phyloP scores from a whole-genome alignment of 768 basidiomycete genomes.

The Suillus decipiens region DNA sequence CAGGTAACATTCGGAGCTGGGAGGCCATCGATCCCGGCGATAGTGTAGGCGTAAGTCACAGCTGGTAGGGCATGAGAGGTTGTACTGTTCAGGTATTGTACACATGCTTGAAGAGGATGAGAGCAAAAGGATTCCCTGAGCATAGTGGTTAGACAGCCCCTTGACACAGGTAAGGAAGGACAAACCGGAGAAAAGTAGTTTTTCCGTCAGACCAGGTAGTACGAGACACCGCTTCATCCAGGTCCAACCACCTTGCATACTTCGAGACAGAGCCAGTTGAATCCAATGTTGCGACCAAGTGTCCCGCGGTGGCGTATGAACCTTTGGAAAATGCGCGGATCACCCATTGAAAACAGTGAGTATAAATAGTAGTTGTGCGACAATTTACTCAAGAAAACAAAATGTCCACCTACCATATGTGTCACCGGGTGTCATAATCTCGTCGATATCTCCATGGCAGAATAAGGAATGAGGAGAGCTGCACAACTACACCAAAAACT shows the following conservation, averaged over 20 bases:
- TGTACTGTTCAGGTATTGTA: constrained; percentile 52
- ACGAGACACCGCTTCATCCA: constrained; percentile 59
- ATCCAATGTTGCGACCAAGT: constrained; percentile 53
- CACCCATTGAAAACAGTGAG: constrained; percentile 9
- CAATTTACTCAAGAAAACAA: neutral
- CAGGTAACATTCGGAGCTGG: constrained; percentile 64
- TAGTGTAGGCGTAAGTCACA: constrained; percentile 50
- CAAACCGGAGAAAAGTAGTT: constrained; percentile 50
- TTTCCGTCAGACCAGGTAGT: constrained; percentile 62
- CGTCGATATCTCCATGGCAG: constrained; percentile 47
- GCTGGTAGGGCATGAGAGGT: constrained; percentile 34
- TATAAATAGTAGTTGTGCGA: constrained; percentile 3
- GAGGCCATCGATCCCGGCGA: constrained; percentile 46
- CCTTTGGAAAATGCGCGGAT: constrained; percentile 42
- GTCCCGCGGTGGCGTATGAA: constrained; percentile 68
- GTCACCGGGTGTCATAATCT: constrained; percentile 54
- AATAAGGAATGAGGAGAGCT: neutral
- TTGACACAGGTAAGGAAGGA: neutral
- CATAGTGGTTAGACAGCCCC: constrained; percentile 6
- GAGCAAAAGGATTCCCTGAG: constrained; percentile 65
- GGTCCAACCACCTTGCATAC: constrained; percentile 69
- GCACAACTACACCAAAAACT: constrained; percentile 7
- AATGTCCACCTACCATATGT: constrained; percentile 52
- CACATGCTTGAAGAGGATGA: constrained; percentile 60
- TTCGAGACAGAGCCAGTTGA: constrained; percentile 35